Conservation (phyloP, 192 early-diverging fungal species). For the Coemansia sp. region DNA sequence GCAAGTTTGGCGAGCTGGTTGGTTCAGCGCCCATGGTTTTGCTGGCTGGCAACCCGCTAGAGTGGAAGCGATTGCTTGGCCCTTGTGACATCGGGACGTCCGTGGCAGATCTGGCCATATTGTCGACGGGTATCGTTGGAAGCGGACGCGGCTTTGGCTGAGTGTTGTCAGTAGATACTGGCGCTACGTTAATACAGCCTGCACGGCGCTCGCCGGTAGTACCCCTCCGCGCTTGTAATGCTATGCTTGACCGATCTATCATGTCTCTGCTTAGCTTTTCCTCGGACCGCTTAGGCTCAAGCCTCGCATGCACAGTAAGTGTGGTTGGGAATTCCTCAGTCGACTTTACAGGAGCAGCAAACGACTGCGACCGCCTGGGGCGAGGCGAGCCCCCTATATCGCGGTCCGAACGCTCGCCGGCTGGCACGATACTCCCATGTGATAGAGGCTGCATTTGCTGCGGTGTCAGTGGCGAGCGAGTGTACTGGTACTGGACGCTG, state of each 20-base stretch:
- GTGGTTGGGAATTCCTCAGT: slow-evolving; percentile 6
- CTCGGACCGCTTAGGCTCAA: not conserved
- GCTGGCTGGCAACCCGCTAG: not conserved
- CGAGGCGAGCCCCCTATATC: slow-evolving; percentile 19
- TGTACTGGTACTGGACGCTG: slow-evolving; percentile 54
- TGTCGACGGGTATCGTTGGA: not conserved
- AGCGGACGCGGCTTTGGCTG: not conserved
- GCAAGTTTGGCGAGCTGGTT: not conserved
- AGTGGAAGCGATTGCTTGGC: not conserved
- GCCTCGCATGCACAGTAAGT: not conserved
- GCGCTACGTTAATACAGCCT: slow-evolving; percentile 13
- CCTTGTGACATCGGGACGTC: not conserved
- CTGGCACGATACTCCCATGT: not conserved
- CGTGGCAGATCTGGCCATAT: not conserved
- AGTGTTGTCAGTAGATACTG: not conserved
- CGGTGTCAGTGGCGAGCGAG: not conserved
- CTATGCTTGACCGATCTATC: slow-evolving; percentile 36
- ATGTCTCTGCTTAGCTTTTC: slow-evolving; percentile 22
- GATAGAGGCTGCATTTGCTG: slow-evolving; percentile 1
- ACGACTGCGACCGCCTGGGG: slow-evolving; percentile 50
- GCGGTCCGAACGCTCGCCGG: slow-evolving; percentile 5
- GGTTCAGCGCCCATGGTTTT: slow-evolving; percentile 4
- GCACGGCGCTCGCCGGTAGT: slow-evolving; percentile 29
- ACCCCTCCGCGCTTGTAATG: slow-evolving; percentile 34
- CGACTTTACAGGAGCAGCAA: slow-evolving; percentile 21